Base-by-base conservation (phyloP, 1,284 basidiomycete genomes). In the Papiliotrema fonsecae region DNA sequence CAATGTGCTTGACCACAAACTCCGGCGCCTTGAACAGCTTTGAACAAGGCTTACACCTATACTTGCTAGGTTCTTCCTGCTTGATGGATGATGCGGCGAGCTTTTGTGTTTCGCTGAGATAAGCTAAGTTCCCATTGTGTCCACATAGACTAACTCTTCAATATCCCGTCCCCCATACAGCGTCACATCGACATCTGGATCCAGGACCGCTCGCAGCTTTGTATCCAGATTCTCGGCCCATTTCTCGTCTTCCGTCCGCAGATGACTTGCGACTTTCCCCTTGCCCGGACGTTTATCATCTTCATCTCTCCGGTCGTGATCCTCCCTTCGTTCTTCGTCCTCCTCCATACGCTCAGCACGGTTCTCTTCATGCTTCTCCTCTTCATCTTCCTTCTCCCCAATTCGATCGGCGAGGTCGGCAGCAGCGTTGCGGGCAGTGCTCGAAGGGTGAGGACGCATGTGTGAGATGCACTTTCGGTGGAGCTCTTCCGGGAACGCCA, bases 21-120 rank as follows among this genome's bases (percentile, higher is more conserved):
- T 90, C 84, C 21, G 88, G 86, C 4, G 90, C 93, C 69, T 91
- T 92, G 82, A 97, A 97, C 16, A 97, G 78, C 76, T 97, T 97
- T 72, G 84, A 83, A 72, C 92, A 97, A 43, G 85, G 86, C 76
- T 89, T 92, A 77, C 92, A 97, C 58, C 93, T 81, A 76, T 88
- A 96, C 69, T 94, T 96, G 62, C 86, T 87, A 72, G 91, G 87
- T 55, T 93, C 92, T 73, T 97, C 93, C 70, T 92, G 87, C 74
- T 92, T 93, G 68, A 96, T 82, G 67, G 81, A 79, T 2, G 82
- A 83, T 54, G 86, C 86, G 21, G 83, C 83, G 22, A 82, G 81
- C 64, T 84, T 88, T 47, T 81, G 79, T 37, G 92, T 77, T 69
- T 93, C 90, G 62, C 89, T 92, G 62, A 6, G 4, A 44, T 36